Evolutionary conservation across 23 red algal genomes (phyloP), one percentile per base, ranked within the genome.

Genomic region (Gracilaria vermiculophylla): DNA sequence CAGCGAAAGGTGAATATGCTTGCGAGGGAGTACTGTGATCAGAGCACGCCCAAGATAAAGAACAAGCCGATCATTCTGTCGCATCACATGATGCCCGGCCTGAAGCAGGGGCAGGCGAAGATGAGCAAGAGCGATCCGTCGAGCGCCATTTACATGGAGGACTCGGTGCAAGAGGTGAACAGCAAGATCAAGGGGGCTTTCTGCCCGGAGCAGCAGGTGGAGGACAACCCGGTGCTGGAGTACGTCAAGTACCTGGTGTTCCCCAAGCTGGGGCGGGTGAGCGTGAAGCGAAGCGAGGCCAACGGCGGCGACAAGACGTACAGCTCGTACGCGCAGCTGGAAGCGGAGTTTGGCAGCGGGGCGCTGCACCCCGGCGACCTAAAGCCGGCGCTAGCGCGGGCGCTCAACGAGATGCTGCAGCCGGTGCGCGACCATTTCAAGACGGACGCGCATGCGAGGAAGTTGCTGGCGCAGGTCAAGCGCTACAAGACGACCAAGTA

Each of bases 1-100:
- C 96, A 98, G 58, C 45, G 88, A 64, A 98, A 98, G 77, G 96
- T 98, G 37, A 98, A 98, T 87, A 94, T 98, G 92, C 92, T 98
- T 5, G 96, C 96, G 20, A 65, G 96, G 33, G 96, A 98, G 88
- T 98, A 98, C 82, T 98, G 96, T 82, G 96, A 98, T 34, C 65
- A 81, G 44, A 72, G 79, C 1, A 88, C 88, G 36, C 96, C 92
- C 23, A 98, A 98, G 62, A 89, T 94, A 44, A 89, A 85, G 75
- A 75, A 95, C 89, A 98, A 98, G 50, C 96, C 96, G 37, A 91
- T 98, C 24, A 94, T 98, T 39, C 78, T 98, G 28, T 98, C 96
- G 34, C 96, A 98, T 76, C 92, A 91, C 71, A 98, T 98, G 96
- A 72, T 98, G 69, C 92, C 96, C 25, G 96, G 96, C 2, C 52